Evolutionary conservation across 306 rosid genomes (phyloP), one percentile per base, ranked within the genome.

Genomic region (Trichosanthes truncata): DNA sequence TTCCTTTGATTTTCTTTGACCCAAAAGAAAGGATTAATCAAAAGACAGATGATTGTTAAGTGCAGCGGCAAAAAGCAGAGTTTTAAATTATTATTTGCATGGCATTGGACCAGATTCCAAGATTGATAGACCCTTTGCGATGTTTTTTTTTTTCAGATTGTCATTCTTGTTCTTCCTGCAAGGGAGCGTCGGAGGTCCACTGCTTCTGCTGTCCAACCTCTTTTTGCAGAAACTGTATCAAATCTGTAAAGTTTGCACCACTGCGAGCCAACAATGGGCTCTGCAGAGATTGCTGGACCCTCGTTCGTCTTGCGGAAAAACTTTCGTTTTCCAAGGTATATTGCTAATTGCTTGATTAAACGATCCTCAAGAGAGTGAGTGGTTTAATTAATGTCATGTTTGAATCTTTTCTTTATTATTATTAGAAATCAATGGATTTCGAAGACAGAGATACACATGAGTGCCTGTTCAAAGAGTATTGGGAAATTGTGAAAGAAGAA

Each of bases 381-480:
- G 36, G 20, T 62, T 49, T 52, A 13, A 46, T 77, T 33, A 66
- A 63, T 52, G 45, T 75, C 21, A 76, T 56, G 15, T 31, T 33
- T 36, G 14, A 1, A 29, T 29, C 56, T 73, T 71, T 45, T 82
- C 20, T 78, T 80, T 25, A 65, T 80, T 11, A 31, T 2, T 43
- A 86, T 81, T 85, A 93, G 97, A 88, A 78, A 33, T 76, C 62
- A 52, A 76, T 92, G 80, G 87, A 68, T 68, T 85, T 92, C 57
- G 53, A 69, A 75, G 94, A 91, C 26, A 84, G 79, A 62, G 90
- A 89, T 59, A 86, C 97, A 23, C 80, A 81, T 11, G 97, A 94
- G 84, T 78, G 87, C 79, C 85, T 92, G 9, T 92, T 94, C 87
- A 92, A 90, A 87, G 92, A 87, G 81, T 94, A 89, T 74, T 92